Evolutionary conservation across 306 rosid genomes (phyloP), one percentile per base, ranked within the genome.

Genomic region (Quercus dentata): DNA sequence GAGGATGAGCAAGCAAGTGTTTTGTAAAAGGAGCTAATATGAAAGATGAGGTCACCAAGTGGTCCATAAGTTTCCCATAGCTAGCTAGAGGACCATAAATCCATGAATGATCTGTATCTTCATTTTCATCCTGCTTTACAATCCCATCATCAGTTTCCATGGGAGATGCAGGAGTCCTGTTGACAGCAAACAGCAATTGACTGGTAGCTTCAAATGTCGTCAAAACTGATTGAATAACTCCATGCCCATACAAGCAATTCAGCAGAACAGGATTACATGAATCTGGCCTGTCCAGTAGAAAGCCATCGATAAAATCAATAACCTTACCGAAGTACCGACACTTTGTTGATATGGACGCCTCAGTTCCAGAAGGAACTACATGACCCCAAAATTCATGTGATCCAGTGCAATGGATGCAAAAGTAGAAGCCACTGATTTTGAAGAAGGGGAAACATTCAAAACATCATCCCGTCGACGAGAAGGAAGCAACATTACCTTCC

Each of bases 201-300:
- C 98, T 92, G 56, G 98, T 94, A 51, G 97, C 98, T 88, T 91
- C 97, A 88, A 94, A 94, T 76, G 98, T 94, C 71, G 97, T 94
- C 92, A 94, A 81, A 78, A 94, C 87, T 82, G 91, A 94, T 69
- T 91, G 93, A 81, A 91, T 56, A 75, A 92, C 98, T 82, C 97
- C 98, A 81, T 79, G 92, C 55, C 97, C 97, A 86, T 92, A 94
- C 69, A 94, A 87, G 88, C 95, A 94, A 87, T 94, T 94, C 74
- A 94, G 79, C 59, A 94, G 78, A 84, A 94, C 90, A 38, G 97
- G 91, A 74, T 94, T 94, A 89, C 95, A 94, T 23, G 97, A 92
- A 81, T 94, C 98, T 76, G 91, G 85, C 78, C 97, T 90, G 86
- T 94, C 98, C 87, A 94, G 83, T 46, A 94, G 85, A 86, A 94